These are phyloP conservation scores for Physcomitrellopsis africana DNA, from an alignment of 225 moss, liverwort and hornwort genomes.

Conservation along the genomic window DNA sequence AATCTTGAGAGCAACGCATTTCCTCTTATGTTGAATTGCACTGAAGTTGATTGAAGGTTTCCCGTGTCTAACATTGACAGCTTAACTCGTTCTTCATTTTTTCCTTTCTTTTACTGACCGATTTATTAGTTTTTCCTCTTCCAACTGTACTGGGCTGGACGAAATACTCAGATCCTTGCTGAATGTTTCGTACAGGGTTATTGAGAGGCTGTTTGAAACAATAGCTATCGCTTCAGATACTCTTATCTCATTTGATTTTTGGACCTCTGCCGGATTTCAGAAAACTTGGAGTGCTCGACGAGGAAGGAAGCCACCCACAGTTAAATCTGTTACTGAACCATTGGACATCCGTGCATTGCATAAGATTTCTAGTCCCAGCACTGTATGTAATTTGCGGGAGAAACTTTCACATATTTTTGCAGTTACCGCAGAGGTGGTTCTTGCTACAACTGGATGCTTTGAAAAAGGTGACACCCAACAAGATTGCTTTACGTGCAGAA, in stretches of 20 bases:
- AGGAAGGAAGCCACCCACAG: constrained; percentile 46
- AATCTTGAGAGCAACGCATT: background rate
- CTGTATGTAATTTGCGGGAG: constrained; percentile 32
- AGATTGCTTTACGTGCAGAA: no score
- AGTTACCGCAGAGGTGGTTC: constrained; percentile 31
- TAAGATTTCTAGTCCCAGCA: constrained; percentile 32
- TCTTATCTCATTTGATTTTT: background rate
- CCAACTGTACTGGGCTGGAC: background rate
- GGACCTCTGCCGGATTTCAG: constrained; percentile 20
- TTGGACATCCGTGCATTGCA: constrained; percentile 38
- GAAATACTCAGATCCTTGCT: constrained; percentile 4
- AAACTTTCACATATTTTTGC: constrained; percentile 30
- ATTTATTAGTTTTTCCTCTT: no score
- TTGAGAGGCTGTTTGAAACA: background rate
- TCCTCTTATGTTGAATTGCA: background rate
- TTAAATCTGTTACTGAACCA: constrained; percentile 44
- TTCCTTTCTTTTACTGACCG: no score
- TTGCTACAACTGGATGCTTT: constrained; percentile 19
- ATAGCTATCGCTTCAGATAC: background rate
- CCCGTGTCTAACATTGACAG: background rate
- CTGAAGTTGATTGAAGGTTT: background rate
- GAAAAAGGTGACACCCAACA: constrained; percentile 11
- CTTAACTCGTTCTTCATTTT: background rate
- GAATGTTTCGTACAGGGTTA: background rate
- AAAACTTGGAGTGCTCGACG: constrained; percentile 36